Evolutionary conservation across 2,329 filamentous ascomycete species (phyloP).

Genomic region (Periconia macrospinosa): DNA sequence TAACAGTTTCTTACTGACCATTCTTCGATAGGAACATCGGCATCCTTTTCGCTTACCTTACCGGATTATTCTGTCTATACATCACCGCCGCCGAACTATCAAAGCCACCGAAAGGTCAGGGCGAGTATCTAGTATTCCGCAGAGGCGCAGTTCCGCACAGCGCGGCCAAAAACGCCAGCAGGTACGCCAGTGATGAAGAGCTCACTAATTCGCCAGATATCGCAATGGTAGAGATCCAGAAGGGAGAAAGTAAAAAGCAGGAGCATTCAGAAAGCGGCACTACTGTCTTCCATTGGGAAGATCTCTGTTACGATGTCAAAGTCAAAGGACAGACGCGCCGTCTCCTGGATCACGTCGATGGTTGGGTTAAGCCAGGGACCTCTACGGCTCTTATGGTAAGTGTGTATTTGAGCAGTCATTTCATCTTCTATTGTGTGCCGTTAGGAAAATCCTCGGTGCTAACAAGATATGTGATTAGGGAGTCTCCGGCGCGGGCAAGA

Average conservation of each 20-base stretch:
- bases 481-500: slow-evolving; percentile 91
- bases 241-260: not conserved
- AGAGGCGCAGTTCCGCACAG: slow-evolving; percentile 48
- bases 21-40: slow-evolving; percentile 34
- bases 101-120: too few relatives aligned
- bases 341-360: slow-evolving; percentile 80
- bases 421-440: slow-evolving; percentile 46
- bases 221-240: not conserved
- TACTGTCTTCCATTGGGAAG: slow-evolving; percentile 2
- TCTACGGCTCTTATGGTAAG: slow-evolving; percentile 71
- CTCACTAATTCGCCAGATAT: slow-evolving; percentile 6
- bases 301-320: not conserved
- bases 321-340: not conserved
- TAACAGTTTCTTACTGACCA: not conserved
- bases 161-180: slow-evolving; percentile 38
- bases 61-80: slow-evolving; percentile 36
- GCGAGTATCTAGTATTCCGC: slow-evolving; percentile 28
- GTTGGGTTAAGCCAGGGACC: slow-evolving; percentile 92
- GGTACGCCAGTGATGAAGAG: slow-evolving; percentile 10
- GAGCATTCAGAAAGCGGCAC: not conserved
- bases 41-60: slow-evolving; percentile 43
- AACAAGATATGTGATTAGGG: slow-evolving; percentile 57
- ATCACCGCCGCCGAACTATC: slow-evolving; percentile 39
- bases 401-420: too few relatives aligned
- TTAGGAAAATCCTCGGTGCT: slow-evolving; percentile 49